Conservation (phyloP, 805 yeast genomes). For the Lachancea quebecensis region DNA sequence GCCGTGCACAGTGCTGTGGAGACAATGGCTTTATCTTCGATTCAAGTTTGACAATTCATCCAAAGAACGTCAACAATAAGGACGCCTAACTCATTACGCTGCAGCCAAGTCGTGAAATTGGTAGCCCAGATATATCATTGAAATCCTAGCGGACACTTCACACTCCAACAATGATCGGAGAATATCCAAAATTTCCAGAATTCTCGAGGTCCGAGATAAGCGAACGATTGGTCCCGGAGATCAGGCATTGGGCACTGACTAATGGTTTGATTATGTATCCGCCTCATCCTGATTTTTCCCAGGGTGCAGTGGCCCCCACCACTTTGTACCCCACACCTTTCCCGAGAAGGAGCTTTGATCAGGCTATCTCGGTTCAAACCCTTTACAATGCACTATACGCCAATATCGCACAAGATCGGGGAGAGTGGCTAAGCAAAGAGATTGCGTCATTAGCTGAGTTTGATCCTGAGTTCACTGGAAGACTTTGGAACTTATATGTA, state of each 20-base stretch:
- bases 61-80: no score
- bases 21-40: no score
- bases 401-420: slow-evolving; percentile 48
- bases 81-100: no score
- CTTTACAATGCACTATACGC: slow-evolving; percentile 70
- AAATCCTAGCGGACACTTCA: no score
- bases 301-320: slow-evolving; percentile 67
- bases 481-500: slow-evolving; percentile 54
- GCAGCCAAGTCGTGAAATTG: no score
- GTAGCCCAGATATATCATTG: no score
- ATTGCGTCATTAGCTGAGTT: slow-evolving; percentile 47
- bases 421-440: slow-evolving; percentile 55
- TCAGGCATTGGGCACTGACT: slow-evolving; percentile 70
- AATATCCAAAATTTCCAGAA: slow-evolving; percentile 23
- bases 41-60: no score
- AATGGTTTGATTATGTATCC: slow-evolving; percentile 84
- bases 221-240: slow-evolving; percentile 35
- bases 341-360: slow-evolving; percentile 57
- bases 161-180: background rate
- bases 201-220: slow-evolving; percentile 22
- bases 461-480: slow-evolving; percentile 79
- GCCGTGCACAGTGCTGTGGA: no score
- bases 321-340: slow-evolving; percentile 90
- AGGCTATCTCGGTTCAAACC: slow-evolving; percentile 60
- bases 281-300: slow-evolving; percentile 40